Evolutionary conservation across 306 rosid species (phyloP).

Genomic region (Corylus avellana): DNA sequence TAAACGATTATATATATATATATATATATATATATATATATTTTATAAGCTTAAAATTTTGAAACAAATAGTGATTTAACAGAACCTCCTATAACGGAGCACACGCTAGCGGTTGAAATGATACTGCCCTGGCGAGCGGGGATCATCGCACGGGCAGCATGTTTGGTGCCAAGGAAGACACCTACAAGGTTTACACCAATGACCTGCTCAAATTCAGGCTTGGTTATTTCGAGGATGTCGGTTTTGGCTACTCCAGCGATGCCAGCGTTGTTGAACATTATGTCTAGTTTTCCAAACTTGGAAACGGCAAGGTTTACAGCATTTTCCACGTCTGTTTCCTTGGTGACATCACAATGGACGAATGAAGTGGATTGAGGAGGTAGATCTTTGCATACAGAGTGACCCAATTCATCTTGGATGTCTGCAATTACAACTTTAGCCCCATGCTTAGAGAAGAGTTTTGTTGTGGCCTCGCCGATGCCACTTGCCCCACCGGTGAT

Average conservation of each 20-base stretch:
- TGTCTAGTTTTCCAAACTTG: conserved; percentile 51
- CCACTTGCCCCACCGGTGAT: conserved; percentile 61
- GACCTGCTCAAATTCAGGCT: conserved; percentile 39
- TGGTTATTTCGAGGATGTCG: conserved; percentile 25
- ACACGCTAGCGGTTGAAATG: conserved; percentile 33
- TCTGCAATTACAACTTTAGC: conserved; percentile 54
- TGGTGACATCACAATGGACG: conserved; percentile 53
- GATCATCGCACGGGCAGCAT: conserved; percentile 53
- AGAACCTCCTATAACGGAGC: conserved; percentile 25
- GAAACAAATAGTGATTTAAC: too few species aligned
- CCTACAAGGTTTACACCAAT: conserved; percentile 39
- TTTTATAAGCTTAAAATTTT: too few species aligned
- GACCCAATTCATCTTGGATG: conserved; percentile 39
- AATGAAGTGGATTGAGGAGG: conserved; percentile 10
- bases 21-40: too few species aligned
- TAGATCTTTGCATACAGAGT: conserved; percentile 24
- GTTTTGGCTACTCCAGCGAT: background rate
- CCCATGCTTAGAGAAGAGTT: conserved; percentile 51
- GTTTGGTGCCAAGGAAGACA: conserved; percentile 44
- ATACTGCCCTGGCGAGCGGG: conserved; percentile 39
- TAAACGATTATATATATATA: too few species aligned
- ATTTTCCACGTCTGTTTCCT: conserved; percentile 38
- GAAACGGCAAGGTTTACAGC: conserved; percentile 28
- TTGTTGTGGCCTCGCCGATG: conserved; percentile 47
- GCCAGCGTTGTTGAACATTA: conserved; percentile 62